Evolutionary conservation across 768 basidiomycete genomes (phyloP).

Genomic region (Amanita fuliginea): DNA sequence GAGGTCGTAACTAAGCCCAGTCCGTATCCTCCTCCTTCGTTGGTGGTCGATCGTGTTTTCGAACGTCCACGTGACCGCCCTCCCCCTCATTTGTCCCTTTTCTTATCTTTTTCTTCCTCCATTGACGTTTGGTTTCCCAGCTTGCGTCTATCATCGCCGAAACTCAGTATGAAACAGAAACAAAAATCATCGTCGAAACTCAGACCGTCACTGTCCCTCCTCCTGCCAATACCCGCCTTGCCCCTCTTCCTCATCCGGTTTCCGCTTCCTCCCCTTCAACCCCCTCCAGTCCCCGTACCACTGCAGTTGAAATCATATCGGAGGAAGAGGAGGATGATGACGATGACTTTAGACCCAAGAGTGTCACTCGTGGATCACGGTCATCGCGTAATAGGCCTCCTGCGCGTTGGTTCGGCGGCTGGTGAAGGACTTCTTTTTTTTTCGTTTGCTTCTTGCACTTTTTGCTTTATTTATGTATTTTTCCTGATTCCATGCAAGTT

Average conservation of each 20-base stretch:
- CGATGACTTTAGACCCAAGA: slow-evolving; percentile 23
- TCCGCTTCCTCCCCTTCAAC: slow-evolving; percentile 43
- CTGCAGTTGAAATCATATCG: slow-evolving; percentile 48
- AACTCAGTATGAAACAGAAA: slow-evolving; percentile 44
- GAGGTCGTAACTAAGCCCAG: slow-evolving; percentile 54
- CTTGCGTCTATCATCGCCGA: slow-evolving; percentile 35
- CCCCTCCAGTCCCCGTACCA: slow-evolving; percentile 62
- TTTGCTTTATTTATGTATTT: slow-evolving; percentile 16
- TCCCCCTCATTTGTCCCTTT: slow-evolving; percentile 18
- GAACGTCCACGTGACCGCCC: slow-evolving; percentile 32
- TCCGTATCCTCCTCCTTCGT: slow-evolving; percentile 72
- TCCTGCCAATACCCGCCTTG: slow-evolving; percentile 70
- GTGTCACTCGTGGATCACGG: slow-evolving; percentile 33
- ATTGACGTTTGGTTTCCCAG: slow-evolving; percentile 22
- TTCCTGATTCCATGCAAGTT: slow-evolving; percentile 8
- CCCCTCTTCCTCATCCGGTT: slow-evolving; percentile 62
- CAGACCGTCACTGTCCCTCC: slow-evolving; percentile 61
- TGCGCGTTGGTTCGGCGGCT: slow-evolving; percentile 49
- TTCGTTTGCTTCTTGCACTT: slow-evolving; percentile 23
- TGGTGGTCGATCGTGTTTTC: slow-evolving; percentile 36
- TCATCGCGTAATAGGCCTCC: slow-evolving; percentile 39
- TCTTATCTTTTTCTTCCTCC: not conserved
- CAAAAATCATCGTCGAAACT: slow-evolving; percentile 55
- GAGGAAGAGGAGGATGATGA: slow-evolving; percentile 41
- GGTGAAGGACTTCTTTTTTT: slow-evolving; percentile 28